Conservation (phyloP, 116 monocot species). For the Zostera marina region DNA sequence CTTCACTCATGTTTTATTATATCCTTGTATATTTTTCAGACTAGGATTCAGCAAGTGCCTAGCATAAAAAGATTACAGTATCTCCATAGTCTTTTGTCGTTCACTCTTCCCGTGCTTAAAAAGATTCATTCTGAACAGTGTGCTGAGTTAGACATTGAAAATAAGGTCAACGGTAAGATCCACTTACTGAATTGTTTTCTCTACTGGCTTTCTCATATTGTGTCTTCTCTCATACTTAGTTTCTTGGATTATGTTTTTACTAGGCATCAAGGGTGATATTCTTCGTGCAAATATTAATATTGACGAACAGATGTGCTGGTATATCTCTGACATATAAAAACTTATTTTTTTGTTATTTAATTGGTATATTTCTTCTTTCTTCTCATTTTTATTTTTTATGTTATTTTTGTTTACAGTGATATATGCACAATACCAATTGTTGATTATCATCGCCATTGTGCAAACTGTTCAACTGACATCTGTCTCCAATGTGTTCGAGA, state of each 20-base stretch:
- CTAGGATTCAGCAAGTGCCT: conserved; percentile 52
- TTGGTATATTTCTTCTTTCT: neutral
- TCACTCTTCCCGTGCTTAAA: conserved; percentile 64
- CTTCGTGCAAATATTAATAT: conserved; percentile 60
- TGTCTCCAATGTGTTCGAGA: conserved; percentile 77
- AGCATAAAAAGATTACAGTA: conserved; percentile 51
- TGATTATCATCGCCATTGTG: conserved; percentile 92
- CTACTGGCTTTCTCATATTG: neutral
- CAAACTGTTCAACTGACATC: conserved; percentile 60
- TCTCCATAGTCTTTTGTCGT: conserved; percentile 65
- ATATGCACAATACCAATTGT: conserved; percentile 74
- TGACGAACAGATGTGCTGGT: conserved; percentile 98
- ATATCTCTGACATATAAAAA: conserved; percentile 7
- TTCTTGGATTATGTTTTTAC: neutral
- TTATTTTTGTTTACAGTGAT: conserved; percentile 44
- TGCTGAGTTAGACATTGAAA: conserved; percentile 66
- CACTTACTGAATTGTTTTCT: neutral
- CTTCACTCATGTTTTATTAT: neutral
- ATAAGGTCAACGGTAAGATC: conserved; percentile 41
- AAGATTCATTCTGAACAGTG: conserved; percentile 67
- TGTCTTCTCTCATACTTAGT: neutral
- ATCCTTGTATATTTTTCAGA: conserved; percentile 17
- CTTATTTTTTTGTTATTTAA: neutral
- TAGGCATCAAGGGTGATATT: conserved; percentile 65
- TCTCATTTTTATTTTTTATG: neutral